These are phyloP conservation scores for Smittium culicis DNA, from an alignment of 371 early-diverging fungal species.

Conservation along the genomic window DNA sequence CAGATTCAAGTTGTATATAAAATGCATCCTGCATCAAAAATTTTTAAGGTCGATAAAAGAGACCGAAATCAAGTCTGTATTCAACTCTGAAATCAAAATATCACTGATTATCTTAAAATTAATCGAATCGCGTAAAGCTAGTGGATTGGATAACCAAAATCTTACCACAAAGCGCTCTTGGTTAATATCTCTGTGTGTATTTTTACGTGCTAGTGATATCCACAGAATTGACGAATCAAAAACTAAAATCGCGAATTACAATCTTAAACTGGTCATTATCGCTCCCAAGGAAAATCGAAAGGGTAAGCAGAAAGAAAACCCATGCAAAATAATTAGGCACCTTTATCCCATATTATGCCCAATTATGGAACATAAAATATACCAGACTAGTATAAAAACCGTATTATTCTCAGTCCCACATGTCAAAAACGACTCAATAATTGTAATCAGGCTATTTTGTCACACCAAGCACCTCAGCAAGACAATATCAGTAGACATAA, in stretches of 20 bases:
- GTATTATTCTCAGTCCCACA: neutral
- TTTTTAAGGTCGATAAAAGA: no score
- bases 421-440: neutral
- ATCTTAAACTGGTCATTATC: neutral
- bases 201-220: neutral
- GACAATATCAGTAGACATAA: no score
- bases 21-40: no score
- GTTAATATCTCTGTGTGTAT: neutral
- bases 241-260: neutral
- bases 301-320: neutral
- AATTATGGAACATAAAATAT: neutral
- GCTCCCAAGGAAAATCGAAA: slow-evolving; percentile 1
- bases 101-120: no score
- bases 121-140: neutral
- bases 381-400: neutral
- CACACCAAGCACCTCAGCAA: no score
- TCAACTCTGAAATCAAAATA: no score
- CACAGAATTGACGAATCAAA: neutral
- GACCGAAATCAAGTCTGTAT: no score
- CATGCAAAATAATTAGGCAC: neutral
- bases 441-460: no score
- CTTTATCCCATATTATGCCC: neutral
- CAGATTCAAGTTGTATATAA: no score
- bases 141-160: neutral
- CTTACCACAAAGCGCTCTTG: neutral